Evolutionary conservation across 2,329 filamentous ascomycete species (phyloP).

Genomic region (Coleophoma crateriformis): DNA sequence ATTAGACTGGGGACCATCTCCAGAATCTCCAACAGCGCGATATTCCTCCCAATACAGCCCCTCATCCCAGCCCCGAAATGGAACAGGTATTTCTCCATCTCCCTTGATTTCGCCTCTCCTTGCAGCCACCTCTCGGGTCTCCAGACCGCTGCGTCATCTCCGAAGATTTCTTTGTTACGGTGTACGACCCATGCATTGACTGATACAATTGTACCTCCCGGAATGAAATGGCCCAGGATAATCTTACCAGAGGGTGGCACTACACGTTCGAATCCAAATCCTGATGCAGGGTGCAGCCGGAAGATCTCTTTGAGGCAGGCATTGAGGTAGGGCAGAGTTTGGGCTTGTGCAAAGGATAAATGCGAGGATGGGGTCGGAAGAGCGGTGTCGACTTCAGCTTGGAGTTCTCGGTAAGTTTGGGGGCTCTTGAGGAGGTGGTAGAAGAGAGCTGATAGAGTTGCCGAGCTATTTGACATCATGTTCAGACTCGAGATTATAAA

Average conservation of each 20-base stretch:
- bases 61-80: constrained; percentile 65
- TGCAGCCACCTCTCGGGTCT: constrained; percentile 60
- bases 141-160: constrained; percentile 55
- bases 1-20: constrained; percentile 53
- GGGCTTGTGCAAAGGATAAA: constrained; percentile 61
- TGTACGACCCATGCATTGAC: constrained; percentile 71
- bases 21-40: constrained; percentile 53
- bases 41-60: constrained; percentile 63
- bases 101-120: constrained; percentile 44
- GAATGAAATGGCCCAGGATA: constrained; percentile 55
- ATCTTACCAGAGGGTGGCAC: constrained; percentile 57
- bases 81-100: constrained; percentile 63
- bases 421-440: constrained; percentile 65
- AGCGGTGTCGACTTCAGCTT: constrained; percentile 55
- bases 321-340: constrained; percentile 67
- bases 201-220: constrained; percentile 67
- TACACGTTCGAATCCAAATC: constrained; percentile 64
- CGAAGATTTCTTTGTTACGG: constrained; percentile 59
- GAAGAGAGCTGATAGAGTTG: constrained; percentile 63
- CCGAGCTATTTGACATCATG: constrained; percentile 35
- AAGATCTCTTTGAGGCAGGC: constrained; percentile 72
- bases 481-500: not conserved
- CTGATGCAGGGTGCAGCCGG: constrained; percentile 67
- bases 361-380: constrained; percentile 45
- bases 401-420: constrained; percentile 42